phyloP scores from a whole-genome alignment of 169 alveolate species.

The Miamiensis avidus region DNA sequence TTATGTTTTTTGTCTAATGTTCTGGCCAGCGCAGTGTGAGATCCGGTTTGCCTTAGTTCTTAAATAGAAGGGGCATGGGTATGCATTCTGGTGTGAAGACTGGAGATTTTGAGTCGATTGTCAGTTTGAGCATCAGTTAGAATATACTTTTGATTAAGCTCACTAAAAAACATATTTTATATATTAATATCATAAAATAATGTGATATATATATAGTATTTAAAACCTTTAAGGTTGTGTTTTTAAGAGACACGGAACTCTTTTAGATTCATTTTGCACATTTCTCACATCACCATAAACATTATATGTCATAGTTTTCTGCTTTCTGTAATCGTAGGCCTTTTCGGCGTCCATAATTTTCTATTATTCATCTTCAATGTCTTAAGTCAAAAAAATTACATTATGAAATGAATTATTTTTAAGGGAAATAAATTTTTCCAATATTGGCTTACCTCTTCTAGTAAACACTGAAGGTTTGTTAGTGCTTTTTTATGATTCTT shows the following conservation, averaged over 20 bases:
- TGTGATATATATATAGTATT: neutral
- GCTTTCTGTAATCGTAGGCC: slow-evolving; percentile 22
- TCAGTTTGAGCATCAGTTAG: slow-evolving; percentile 71
- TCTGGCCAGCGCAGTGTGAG: slow-evolving; percentile 73
- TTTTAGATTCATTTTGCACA: slow-evolving; percentile 27
- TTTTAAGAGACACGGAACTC: slow-evolving; percentile 33
- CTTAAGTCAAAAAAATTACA: too few species aligned
- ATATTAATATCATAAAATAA: neutral
- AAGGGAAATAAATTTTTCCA: too few species aligned
- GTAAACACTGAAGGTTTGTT: slow-evolving; percentile 30
- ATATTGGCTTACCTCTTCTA: slow-evolving; percentile 8
- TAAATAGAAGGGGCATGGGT: slow-evolving; percentile 77
- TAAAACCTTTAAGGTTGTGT: neutral
- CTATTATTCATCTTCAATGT: slow-evolving; percentile 33
- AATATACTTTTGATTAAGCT: slow-evolving; percentile 65
- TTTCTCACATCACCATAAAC: slow-evolving; percentile 66
- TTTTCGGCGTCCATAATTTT: slow-evolving; percentile 17
- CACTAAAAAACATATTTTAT: slow-evolving; percentile 7
- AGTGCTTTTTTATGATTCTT: too few species aligned
- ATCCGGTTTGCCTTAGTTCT: slow-evolving; percentile 81
- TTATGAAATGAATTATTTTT: too few species aligned
- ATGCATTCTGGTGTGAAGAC: slow-evolving; percentile 69
- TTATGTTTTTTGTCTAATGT: slow-evolving; percentile 82
- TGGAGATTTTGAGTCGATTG: slow-evolving; percentile 64
- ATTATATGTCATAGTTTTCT: slow-evolving; percentile 64